Percentiles rank a stretch among this genome's conserved stretches.
Evolutionary conservation across 176 grass and related monocot genomes (phyloP).

Genomic region (Typha latifolia): DNA sequence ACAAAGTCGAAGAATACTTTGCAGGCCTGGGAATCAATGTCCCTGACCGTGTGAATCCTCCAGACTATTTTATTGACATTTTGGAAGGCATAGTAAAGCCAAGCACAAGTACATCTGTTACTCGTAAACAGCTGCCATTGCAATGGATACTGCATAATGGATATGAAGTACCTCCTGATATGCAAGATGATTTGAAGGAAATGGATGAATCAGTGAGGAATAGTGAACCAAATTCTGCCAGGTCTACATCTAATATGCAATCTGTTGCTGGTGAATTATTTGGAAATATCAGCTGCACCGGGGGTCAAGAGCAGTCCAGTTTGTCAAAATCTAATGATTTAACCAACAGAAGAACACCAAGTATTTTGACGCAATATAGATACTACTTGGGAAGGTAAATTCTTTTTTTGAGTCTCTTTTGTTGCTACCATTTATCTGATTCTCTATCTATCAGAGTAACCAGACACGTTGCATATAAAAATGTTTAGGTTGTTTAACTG

Average conservation of each 20-base stretch:
- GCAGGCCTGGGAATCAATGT: conserved; percentile 48
- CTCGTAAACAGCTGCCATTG: conserved; percentile 46
- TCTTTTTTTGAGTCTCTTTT: neutral
- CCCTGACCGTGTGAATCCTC: conserved; percentile 65
- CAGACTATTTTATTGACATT: conserved; percentile 78
- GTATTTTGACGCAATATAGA: conserved; percentile 46
- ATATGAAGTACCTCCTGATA: conserved; percentile 45
- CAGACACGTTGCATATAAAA: too few species aligned
- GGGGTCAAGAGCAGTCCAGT: conserved; percentile 2
- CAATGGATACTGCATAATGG: conserved; percentile 67
- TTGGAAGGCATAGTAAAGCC: conserved; percentile 53
- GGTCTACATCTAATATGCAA: conserved; percentile 21
- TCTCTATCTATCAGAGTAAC: too few species aligned
- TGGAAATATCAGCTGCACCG: neutral
- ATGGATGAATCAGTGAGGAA: conserved; percentile 20
- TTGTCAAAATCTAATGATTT: conserved; percentile 27
- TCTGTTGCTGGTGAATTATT: conserved; percentile 26
- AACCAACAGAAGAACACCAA: conserved; percentile 46
- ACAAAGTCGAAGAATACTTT: conserved; percentile 58
- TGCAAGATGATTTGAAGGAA: conserved; percentile 38
- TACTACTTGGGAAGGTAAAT: conserved; percentile 65
- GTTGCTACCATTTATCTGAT: neutral
- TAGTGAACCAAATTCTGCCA: conserved; percentile 31
- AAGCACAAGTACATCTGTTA: conserved; percentile 29
- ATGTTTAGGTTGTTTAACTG: neutral